These are phyloP conservation scores for Sordaria brevicollis DNA, from an alignment of 495 filamentous ascomycete genomes.

Conservation along the genomic window DNA sequence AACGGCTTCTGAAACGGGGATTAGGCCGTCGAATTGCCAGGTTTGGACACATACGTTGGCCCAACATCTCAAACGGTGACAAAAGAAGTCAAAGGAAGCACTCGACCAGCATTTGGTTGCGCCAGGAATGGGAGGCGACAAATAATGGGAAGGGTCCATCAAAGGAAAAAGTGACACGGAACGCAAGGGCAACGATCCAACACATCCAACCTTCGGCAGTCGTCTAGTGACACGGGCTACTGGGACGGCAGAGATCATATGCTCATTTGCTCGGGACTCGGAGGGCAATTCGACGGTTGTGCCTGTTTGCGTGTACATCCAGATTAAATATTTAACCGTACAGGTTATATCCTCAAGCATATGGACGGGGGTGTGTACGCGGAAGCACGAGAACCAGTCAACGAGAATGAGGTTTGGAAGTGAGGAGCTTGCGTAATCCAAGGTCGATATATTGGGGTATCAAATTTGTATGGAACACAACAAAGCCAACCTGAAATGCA, in stretches of 20 bases:
- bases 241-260: not conserved
- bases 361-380: slow-evolving; percentile 8
- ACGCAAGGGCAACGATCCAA: not conserved
- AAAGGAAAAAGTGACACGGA: not conserved
- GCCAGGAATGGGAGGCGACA: not conserved
- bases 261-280: slow-evolving; percentile 9
- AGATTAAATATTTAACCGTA: slow-evolving; percentile 11
- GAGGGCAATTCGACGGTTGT: not conserved
- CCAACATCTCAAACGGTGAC: not conserved
- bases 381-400: not conserved
- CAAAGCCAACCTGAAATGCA: not conserved
- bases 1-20: not conserved
- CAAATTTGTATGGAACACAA: not conserved
- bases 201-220: slow-evolving; percentile 8
- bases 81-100: not conserved
- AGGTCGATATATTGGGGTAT: not conserved
- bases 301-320: not conserved
- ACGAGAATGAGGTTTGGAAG: not conserved
- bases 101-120: not conserved
- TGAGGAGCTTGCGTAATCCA: not conserved
- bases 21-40: not conserved
- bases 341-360: slow-evolving; percentile 2
- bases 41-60: not conserved
- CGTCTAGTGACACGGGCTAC: slow-evolving; percentile 1
- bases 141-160: not conserved